Base-by-base conservation (phyloP, 495 filamentous ascomycete species). In the Parmelia sp. region DNA sequence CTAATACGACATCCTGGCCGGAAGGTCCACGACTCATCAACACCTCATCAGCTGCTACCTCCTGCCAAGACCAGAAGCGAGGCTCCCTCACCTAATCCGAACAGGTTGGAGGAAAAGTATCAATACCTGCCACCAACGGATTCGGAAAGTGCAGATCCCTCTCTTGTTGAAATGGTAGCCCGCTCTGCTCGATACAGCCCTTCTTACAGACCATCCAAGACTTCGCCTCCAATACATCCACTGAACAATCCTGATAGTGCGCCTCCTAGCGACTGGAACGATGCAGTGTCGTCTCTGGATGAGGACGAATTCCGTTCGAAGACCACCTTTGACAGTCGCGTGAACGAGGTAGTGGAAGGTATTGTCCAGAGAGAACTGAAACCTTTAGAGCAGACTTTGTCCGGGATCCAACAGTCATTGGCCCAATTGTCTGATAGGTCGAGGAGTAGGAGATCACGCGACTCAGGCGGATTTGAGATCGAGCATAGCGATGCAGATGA, bases 401-500 rank as follows among this genome's bases (percentile, higher is more conserved):
- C 82, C 57, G 77, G 76, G 47, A 93, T 98, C 47, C 88, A 92
- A 68, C 78, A 88, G 23, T 83, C 81, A 23, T 73, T 96, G 57
- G 78, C 75, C 58, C 76, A 78, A 40, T 70, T 86, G 39, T 75
- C 79, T 15, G 70, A 73, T n/a, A 73, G 72, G 17, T 67, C 77
- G 66, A 66, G 72, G 19, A 78, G 70, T 60, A 68, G 75, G 51
- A 72, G 75, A 59, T 73, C 75, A 42, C 74, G 75, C 67, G 78
- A 83, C 66, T 88, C 86, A 67, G 72, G 83, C 23, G 88, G 87
- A 57, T 82, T 80, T 14, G 85, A 87, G 47, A 74, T 84, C 47
- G 84, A 85, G 57, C 82, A 92, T 57, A 96, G 92, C 64, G 94
- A 97, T 75, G 94, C 93, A 3, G 94, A 97, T 67, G 94, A 97